Conservation (phyloP, 345 rosid genomes). For the Diplotaxis tenuifolia region DNA sequence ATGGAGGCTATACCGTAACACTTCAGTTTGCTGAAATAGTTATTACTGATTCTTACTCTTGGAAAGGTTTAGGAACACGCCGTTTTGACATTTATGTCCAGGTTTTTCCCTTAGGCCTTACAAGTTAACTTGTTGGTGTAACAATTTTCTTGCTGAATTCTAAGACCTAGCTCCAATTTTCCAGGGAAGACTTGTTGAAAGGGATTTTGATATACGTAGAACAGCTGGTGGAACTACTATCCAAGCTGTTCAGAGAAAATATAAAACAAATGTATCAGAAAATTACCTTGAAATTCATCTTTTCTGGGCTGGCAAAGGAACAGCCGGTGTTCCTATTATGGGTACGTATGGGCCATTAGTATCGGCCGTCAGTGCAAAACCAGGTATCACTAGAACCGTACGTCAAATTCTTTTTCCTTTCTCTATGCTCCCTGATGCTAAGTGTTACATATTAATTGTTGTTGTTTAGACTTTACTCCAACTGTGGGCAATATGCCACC, state of each 20-base stretch:
- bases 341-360: conserved; percentile 37
- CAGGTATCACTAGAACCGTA: conserved; percentile 40
- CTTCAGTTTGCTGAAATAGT: conserved; percentile 34
- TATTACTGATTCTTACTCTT: neutral
- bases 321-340: conserved; percentile 25
- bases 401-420: neutral
- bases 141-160: neutral
- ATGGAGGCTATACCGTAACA: conserved; percentile 30
- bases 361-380: conserved; percentile 56
- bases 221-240: conserved; percentile 20
- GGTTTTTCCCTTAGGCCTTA: conserved; percentile 38
- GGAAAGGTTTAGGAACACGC: conserved; percentile 48
- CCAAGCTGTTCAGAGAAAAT: conserved; percentile 29
- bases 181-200: conserved; percentile 43
- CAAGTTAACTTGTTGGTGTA: neutral
- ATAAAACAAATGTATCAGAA: conserved; percentile 31
- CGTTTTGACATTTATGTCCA: conserved; percentile 54
- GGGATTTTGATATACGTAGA: neutral
- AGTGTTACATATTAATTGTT: conserved; percentile 2
- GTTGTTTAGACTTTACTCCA: neutral
- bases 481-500: neutral
- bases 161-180: neutral
- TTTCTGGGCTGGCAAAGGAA: conserved; percentile 40
- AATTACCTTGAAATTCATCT: conserved; percentile 39
- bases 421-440: neutral